Evolutionary conservation across 31 red algal genomes (phyloP), one percentile per base, ranked within the genome.

Genomic region (Bonnemaisonia californica): DNA sequence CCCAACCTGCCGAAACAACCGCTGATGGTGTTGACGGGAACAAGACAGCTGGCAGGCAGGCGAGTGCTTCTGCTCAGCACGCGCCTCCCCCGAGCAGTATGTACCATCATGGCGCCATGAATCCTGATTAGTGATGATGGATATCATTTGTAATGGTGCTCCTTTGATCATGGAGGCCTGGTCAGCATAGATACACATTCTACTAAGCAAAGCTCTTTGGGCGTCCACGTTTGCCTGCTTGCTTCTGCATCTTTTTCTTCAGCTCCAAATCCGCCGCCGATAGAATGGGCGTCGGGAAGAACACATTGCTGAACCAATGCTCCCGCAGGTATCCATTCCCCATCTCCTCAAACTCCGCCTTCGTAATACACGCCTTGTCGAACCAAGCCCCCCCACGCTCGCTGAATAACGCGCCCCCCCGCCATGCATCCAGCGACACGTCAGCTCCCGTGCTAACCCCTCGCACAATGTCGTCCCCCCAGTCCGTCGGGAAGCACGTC

Each of bases 251-350:
- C 57, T 91, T 91, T 65, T 91, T 91, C 74, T 85, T 84, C 1
- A 84, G 72, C 80, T 91, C 88, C 40, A 79, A 63, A 55, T 91
- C 88, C 45, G 79, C 79, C 18, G 88, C 73, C 41, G 72, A 71
- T 27, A 91, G 65, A 4, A 91, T 57, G 7, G 85, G 84, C 26
- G 92, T 85, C 5, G 74, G 70, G 54, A 67, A 40, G 42, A 83
- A 89, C 60, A 68, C 66, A 65, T 95, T 95, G 27, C 93, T 55
- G 11, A 77, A 59, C 9, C 71, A 55, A 74, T 95, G 93, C 77
- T 95, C 93, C 34, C 61, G 66, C 23, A 95, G 75, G 78, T 95
- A 95, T n/a, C 89, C 93, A 36, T 80, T 77, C 12, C 93, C 93
- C 74, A 82, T 87, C 71, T 95, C 93, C 69, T 95, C 93, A 74